These are phyloP conservation scores for Begonia loranthoides DNA, from an alignment of 306 rosid genomes.

Conservation along the genomic window DNA sequence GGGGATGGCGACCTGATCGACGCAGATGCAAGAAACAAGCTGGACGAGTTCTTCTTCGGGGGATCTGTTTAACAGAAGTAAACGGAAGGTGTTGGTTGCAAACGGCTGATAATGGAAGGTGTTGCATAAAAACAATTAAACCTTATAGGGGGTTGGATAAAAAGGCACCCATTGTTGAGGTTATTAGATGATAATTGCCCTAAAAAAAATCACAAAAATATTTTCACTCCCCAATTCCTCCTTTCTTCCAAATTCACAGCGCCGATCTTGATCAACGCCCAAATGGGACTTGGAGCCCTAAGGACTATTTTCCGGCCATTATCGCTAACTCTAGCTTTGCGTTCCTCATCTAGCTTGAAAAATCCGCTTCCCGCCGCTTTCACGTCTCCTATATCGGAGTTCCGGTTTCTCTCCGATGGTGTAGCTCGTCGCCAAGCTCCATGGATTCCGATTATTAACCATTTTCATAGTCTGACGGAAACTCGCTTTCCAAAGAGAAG, in stretches of 20 bases:
- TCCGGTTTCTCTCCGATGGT: slow-evolving; percentile 10
- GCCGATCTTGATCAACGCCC: neutral
- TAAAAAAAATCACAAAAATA: no score
- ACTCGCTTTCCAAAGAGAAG: slow-evolving; percentile 74
- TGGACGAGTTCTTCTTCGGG: slow-evolving; percentile 43
- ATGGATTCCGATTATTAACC: slow-evolving; percentile 31
- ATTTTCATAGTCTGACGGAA: slow-evolving; percentile 69
- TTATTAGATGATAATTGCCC: no score
- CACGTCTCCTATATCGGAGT: slow-evolving; percentile 9
- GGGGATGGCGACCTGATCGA: slow-evolving; percentile 53
- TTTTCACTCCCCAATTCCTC: no score
- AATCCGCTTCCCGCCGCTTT: slow-evolving; percentile 14
- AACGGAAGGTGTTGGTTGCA: no score
- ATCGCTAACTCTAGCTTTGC: slow-evolving; percentile 21
- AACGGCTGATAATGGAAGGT: no score
- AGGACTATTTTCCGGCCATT: slow-evolving; percentile 42
- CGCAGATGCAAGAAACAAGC: slow-evolving; percentile 20
- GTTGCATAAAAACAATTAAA: no score
- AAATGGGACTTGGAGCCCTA: slow-evolving; percentile 54
- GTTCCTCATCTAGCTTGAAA: slow-evolving; percentile 4
- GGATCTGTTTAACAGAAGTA: no score
- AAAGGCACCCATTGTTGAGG: no score
- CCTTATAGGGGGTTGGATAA: no score
- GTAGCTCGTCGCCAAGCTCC: slow-evolving; percentile 16
- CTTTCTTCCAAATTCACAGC: no score